A percentile compares a stretch with the other conserved stretches of the same genome.
Conservation (phyloP, 495 filamentous ascomycete genomes). For the Staphylotrichum longicolle region DNA sequence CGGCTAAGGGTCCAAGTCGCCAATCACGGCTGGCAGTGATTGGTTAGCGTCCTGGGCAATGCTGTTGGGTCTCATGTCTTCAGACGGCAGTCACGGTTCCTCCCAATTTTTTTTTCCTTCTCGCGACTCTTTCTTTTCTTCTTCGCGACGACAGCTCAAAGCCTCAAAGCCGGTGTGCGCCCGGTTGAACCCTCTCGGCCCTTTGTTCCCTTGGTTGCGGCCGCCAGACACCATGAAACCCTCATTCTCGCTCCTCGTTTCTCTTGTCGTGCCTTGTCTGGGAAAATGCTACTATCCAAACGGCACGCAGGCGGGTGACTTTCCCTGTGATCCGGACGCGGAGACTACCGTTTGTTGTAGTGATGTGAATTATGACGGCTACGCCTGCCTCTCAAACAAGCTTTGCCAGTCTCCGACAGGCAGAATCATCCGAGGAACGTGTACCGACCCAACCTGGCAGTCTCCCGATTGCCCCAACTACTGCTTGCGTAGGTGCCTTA, state of each 20-base stretch:
- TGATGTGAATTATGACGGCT: neutral
- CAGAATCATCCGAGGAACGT: neutral
- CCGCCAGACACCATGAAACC: neutral
- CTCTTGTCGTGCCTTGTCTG: neutral
- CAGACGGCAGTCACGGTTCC: too few species aligned
- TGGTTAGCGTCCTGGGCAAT: too few species aligned
- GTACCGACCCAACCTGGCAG: conserved; percentile 5
- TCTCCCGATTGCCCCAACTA: conserved; percentile 4
- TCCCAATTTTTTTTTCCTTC: too few species aligned
- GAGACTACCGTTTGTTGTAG: conserved; percentile 8
- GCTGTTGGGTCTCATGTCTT: too few species aligned
- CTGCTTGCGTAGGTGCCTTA: conserved; percentile 3
- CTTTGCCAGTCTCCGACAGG: neutral
- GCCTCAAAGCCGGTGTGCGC: too few species aligned
- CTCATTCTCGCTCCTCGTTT: neutral
- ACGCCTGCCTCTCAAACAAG: conserved; percentile 6
- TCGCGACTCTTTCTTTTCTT: too few species aligned
- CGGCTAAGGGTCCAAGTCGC: too few species aligned
- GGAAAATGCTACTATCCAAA: conserved; percentile 3
- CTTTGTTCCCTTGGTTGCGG: too few species aligned
- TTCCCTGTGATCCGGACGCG: conserved; percentile 14
- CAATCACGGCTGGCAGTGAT: too few species aligned
- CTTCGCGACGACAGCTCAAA: too few species aligned
- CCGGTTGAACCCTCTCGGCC: too few species aligned
- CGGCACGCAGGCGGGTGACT: neutral